Base-by-base conservation (phyloP, 768 basidiomycete genomes). In the Phylloporus arenicola region DNA sequence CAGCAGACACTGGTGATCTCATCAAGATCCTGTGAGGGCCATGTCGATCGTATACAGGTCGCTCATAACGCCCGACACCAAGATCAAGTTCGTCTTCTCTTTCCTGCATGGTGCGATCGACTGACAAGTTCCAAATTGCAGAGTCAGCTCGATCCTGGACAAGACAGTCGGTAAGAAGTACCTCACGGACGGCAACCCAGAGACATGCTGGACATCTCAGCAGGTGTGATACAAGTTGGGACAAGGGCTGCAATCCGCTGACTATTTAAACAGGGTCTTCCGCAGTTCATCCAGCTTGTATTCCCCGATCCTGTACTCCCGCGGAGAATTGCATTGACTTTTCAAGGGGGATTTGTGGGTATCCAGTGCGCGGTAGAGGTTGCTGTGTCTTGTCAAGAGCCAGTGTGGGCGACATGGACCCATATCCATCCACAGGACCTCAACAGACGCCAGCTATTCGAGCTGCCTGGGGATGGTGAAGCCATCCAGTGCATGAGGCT, bases 331-430 rank as follows among this genome's bases (percentile, higher is more conserved):
- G 71, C 69, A 17, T 53, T 90, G 54, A 89, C 84, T 2, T 92
- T 92, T 61, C 89, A 92, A 72, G 89, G 89, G 13, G 89, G 89
- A 2, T 92, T 92, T 63, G 90, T 85, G 0, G 88, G 87, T 17
- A 84, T 77, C 8, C 70, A 74, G 40, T 89, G 87, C 61, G 59
- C 70, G 2, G 59, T 90, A 9, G 70, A 77, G 39, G 60, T 73
- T 20, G 67, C 68, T 25, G 55, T 61, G 24, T 59, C 64, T n/a
- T 49, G 57, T 27, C 55, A 57, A 30, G 70, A 70, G 34, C 52
- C 63, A 22, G 68, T 69, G 40, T 88, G 86, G 86, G 65, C 63
- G 44, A 59, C 65, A 7, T 64, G 82, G 52, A 73, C 76, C 1
- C 71, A 75, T 19, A 71, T 91, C 56, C 90, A 82, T 60, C 88